Base-by-base conservation (phyloP, 2,329 filamentous ascomycete species). In the Bretziella fagacearum region DNA sequence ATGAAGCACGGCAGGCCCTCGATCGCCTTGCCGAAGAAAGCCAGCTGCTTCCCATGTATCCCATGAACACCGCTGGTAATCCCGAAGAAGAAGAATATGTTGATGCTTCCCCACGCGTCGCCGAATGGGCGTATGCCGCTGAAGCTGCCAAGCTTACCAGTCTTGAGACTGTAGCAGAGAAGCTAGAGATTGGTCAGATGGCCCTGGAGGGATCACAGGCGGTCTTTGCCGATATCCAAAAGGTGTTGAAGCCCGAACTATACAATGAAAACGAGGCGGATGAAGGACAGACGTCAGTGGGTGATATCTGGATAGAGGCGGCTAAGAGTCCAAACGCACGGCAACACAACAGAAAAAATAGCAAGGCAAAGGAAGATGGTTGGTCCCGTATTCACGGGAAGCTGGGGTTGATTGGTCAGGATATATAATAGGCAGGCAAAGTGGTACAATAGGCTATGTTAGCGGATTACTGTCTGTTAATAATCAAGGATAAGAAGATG, bases 1-100 rank as follows among this genome's bases (percentile, higher is more conserved):
- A 69, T 50, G 68, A 74, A 8, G 64, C 65, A 11, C 62, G 63
- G 45, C 67, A 72, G 56, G 56, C 61, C 1, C 60, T 80, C 6
- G 65, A 68, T 42, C 71, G 68, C 48, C 61, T 80, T 2, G 66
- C 69, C 8, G 70, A 79, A 42, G 75, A 79, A 55, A 80, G 76
- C 54, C 73, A 77, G 52, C 61, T 81, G 13, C 64, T 81, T 10
- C 69, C 68, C 1, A 60, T 63, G 6, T 66, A 76, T 52, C 67
- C 71, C 1, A 59, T 65, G 53, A 63, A 58, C 56, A 17, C 64
- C 64, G 35, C 63, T 71, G 63, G 61, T n/a, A 62, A 67, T n/a
- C 64, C 63, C 4, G n/a, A 67, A 22, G 58, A 58, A 5, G 58
- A 56, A 22, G 55, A 61, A 4, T 25, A 37, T n/a, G 23, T n/a